Evolutionary conservation across 2,329 filamentous ascomycete genomes (phyloP).

Genomic region (Colletotrichum sp.): DNA sequence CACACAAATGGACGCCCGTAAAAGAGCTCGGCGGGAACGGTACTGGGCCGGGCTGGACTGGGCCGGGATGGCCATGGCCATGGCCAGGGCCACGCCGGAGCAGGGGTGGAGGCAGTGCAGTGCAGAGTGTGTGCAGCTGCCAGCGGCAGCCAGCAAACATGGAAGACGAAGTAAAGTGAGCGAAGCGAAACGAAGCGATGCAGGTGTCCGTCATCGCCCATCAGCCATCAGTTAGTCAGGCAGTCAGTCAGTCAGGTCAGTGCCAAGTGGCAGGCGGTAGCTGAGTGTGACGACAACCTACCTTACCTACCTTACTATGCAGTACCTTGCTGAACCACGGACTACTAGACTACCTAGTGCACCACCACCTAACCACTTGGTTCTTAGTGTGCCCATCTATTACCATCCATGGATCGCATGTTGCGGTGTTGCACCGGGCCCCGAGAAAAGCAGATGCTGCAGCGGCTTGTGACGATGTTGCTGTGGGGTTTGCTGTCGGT

Average conservation of each 20-base stretch:
- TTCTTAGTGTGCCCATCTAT: background rate
- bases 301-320: no score
- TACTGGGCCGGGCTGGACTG: background rate
- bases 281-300: background rate
- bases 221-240: background rate
- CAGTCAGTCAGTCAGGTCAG: background rate
- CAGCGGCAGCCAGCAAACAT: background rate
- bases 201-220: background rate
- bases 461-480: background rate
- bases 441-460: background rate
- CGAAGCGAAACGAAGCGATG: background rate
- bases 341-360: background rate
- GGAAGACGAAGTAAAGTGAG: background rate
- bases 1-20: background rate
- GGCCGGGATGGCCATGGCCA: background rate
- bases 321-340: background rate
- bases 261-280: background rate
- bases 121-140: background rate
- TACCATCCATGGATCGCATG: background rate
- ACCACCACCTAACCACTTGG: background rate
- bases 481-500: background rate
- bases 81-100: background rate
- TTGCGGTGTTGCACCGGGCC: background rate
- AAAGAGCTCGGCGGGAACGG: background rate
- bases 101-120: constrained; percentile 11